phyloP scores from a whole-genome alignment of 805 yeast species.

The Schwanniomyces sp. region DNA sequence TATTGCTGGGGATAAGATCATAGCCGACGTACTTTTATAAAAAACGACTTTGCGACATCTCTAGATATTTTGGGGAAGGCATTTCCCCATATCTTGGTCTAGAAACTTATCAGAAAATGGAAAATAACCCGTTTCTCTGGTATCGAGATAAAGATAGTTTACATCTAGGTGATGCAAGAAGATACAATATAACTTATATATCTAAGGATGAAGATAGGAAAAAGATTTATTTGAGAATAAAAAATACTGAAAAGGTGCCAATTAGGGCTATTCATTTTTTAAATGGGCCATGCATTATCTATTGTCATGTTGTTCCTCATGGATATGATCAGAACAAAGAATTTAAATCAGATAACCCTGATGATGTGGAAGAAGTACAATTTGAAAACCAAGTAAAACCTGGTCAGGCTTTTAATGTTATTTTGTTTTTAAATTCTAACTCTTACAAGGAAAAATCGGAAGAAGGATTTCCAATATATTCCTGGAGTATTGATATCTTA shows the following conservation, averaged over 20 bases:
- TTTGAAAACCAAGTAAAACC: conserved; percentile 57
- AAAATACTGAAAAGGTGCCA: conserved; percentile 36
- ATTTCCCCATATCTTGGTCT: background rate
- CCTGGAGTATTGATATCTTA: conserved; percentile 41
- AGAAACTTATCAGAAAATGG: background rate
- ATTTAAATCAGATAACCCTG: conserved; percentile 17
- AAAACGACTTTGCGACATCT: background rate
- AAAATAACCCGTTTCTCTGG: conserved; percentile 25
- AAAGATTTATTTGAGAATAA: conserved; percentile 33
- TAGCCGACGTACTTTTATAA: background rate
- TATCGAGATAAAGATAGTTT: conserved; percentile 34
- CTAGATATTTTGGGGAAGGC: background rate
- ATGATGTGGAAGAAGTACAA: conserved; percentile 27
- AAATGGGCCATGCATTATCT: conserved; percentile 44
- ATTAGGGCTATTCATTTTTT: conserved; percentile 42
- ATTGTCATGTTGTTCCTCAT: conserved; percentile 43
- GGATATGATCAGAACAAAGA: conserved; percentile 24
- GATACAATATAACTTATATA: conserved; percentile 31
- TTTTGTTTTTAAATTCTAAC: conserved; percentile 49
- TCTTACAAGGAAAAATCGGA: conserved; percentile 21
- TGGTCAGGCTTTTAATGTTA: conserved; percentile 63
- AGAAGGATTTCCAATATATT: conserved; percentile 15
- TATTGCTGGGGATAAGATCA: background rate
- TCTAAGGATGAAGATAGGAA: conserved; percentile 11
- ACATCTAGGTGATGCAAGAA: conserved; percentile 37